Conservation (phyloP, 257 asterid genomes). For the Gentiana macrophylla region DNA sequence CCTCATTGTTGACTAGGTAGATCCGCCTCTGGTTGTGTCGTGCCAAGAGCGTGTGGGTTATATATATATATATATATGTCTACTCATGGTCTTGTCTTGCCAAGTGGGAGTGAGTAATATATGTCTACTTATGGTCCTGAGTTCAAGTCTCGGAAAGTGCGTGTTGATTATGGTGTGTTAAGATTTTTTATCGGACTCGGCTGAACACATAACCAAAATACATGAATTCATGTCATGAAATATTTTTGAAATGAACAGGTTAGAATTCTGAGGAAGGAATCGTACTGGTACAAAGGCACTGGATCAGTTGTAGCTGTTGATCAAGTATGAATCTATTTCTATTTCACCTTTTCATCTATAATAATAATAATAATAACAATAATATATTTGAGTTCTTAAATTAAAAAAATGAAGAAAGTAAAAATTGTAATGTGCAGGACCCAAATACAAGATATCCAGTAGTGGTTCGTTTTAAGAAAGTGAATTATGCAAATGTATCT, state of each 20-base stretch:
- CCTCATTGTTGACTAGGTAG: too few species aligned
- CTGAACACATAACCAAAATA: too few species aligned
- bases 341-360: not conserved
- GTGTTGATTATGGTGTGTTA: too few species aligned
- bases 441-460: slow-evolving; percentile 90
- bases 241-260: slow-evolving; percentile 34
- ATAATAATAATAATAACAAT: not conserved
- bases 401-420: not conserved
- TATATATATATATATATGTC: too few species aligned
- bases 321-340: slow-evolving; percentile 36
- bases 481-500: slow-evolving; percentile 84
- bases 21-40: too few species aligned
- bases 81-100: too few species aligned
- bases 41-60: too few species aligned
- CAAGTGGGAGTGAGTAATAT: too few species aligned
- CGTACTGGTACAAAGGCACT: slow-evolving; percentile 88
- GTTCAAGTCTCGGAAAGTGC: too few species aligned
- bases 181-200: too few species aligned
- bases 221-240: too few species aligned
- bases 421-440: slow-evolving; percentile 36
- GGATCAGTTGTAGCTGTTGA: slow-evolving; percentile 94
- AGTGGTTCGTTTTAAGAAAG: slow-evolving; percentile 87
- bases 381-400: not conserved
- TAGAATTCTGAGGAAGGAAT: slow-evolving; percentile 79
- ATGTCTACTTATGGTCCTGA: too few species aligned